Base-by-base conservation (phyloP, 495 filamentous ascomycete species). In the Xylaria sp. region DNA sequence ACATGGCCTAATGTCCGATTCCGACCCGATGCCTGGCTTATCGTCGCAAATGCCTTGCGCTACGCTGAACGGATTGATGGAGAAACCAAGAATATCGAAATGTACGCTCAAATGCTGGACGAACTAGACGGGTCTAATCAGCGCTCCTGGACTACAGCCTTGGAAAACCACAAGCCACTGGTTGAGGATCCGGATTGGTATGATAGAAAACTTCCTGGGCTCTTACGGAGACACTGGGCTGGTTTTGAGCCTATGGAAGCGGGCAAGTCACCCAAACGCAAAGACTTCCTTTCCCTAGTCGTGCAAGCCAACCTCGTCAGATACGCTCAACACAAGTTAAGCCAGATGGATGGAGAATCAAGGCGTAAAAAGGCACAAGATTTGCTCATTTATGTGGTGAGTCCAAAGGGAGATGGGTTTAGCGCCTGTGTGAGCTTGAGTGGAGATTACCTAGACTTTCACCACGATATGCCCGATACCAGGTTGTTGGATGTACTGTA, bases 401-500 rank as follows among this genome's bases (percentile, higher is more conserved):
- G 76, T 40, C 77, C 77, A 11, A 76, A 74, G 63, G 72, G 72
- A 40, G 77, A 79, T 15, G 77, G 77, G 11, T 75, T 79, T 35
- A 76, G 74, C 33, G 76, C 76, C n/a, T 79, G 76, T 14, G 77
- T 74, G 14, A 71, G 72, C 50, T 66, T 75, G 14, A 76, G 71
- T 24, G 74, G 74, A 37, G 77, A 79, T 33, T 79, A 79, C 46
- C 59, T 63, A n/a, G 77, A 79, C 41, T 78, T 79, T 66, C 77
- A 79, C 59, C 77, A 75, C 62, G 77, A 79, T 37, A 79, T 79
- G 77, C 77, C 77, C 11, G 77, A 79, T 35, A 74, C 74, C 1
- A 70, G 71, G 4, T 52, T 79, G 0, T 63, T 79, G 7, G 76
- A 78, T 7, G 61, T 79, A 0, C 46, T 78, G 9, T 79, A 76